Base-by-base conservation (phyloP, 176 grass and related monocot species). In the Themeda triandra region DNA sequence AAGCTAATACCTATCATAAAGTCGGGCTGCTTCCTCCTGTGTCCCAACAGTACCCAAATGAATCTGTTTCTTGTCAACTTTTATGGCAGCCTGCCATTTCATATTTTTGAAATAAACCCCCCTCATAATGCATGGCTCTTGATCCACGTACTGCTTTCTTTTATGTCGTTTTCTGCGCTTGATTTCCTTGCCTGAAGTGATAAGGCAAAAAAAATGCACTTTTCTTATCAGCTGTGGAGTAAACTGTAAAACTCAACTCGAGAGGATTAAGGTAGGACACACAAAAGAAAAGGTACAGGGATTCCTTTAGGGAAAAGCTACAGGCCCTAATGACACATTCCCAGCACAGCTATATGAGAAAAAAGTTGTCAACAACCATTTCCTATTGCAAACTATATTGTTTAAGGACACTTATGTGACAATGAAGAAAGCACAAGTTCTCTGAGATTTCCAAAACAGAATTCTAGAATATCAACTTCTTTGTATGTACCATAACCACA, bases 51-150 rank as follows among this genome's bases (percentile, higher is more conserved):
- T 99, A 32, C 96, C 96, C 80, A 99, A 89, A 81, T 99, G 96
- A 64, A 99, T 99, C 90, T 99, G 96, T 78, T 96, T 99, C 87
- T 96, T 99, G 80, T 96, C 96, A 69, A 99, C 96, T 87, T 99
- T 99, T 80, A 99, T 99, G 80, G 96, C 96, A 66, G 96, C 96
- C 82, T 99, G 96, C 96, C 96, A 99, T 94, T 99, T 99, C 93
- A 96, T 96, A 56, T 99, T 99, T 82, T 99, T 99, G 79, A 94
- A 99, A 87, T 99, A 99, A 4, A 99, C 96, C 0, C 96, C 96
- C 82, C 93, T 92, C 96, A 99, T 99, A 65, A 84, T 83, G 88
- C 93, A 96, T 81, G 89, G 96, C 37, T 94, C 93, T 84, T 96
- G 96, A 80, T 96, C 93, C 58, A 81, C 87, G 70, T 94, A 91